These are phyloP conservation scores for Pyrenophora tritici-repentis DNA, from an alignment of 2,329 filamentous ascomycete genomes.

Conservation along the genomic window DNA sequence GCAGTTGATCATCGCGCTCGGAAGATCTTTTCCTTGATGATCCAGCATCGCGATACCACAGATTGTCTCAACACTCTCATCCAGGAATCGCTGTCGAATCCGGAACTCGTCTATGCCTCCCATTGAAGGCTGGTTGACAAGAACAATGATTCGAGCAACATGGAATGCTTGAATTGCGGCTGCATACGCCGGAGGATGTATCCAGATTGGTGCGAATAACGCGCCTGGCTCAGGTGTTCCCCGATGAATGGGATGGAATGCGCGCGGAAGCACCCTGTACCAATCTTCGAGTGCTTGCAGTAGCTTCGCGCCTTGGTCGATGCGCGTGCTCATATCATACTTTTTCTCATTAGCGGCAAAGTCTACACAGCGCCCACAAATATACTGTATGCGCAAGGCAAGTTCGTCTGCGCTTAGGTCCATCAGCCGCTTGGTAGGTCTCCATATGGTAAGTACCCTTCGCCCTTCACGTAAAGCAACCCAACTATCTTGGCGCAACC, in stretches of 20 bases:
- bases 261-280: slow-evolving; percentile 51
- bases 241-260: slow-evolving; percentile 52
- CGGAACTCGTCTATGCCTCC: slow-evolving; percentile 57
- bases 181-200: slow-evolving; percentile 41
- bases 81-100: slow-evolving; percentile 51
- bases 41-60: slow-evolving; percentile 56
- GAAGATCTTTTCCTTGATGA: slow-evolving; percentile 32
- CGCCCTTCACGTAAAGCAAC: slow-evolving; percentile 65
- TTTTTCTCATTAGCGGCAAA: slow-evolving; percentile 60
- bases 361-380: slow-evolving; percentile 62
- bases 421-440: slow-evolving; percentile 55
- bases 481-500: slow-evolving; percentile 70
- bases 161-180: slow-evolving; percentile 59
- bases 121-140: slow-evolving; percentile 58
- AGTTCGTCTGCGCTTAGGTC: slow-evolving; percentile 60
- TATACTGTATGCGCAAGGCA: slow-evolving; percentile 59
- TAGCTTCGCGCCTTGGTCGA: slow-evolving; percentile 54
- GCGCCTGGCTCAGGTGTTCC: slow-evolving; percentile 16
- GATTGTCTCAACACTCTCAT: slow-evolving; percentile 55
- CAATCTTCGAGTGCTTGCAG: slow-evolving; percentile 58
- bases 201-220: slow-evolving; percentile 33
- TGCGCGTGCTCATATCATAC: slow-evolving; percentile 51
- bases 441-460: slow-evolving; percentile 63
- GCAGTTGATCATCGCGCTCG: slow-evolving; percentile 36
- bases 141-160: slow-evolving; percentile 59